Evolutionary conservation across 2,329 filamentous ascomycete species (phyloP).

Genomic region (Alternaria solani): DNA sequence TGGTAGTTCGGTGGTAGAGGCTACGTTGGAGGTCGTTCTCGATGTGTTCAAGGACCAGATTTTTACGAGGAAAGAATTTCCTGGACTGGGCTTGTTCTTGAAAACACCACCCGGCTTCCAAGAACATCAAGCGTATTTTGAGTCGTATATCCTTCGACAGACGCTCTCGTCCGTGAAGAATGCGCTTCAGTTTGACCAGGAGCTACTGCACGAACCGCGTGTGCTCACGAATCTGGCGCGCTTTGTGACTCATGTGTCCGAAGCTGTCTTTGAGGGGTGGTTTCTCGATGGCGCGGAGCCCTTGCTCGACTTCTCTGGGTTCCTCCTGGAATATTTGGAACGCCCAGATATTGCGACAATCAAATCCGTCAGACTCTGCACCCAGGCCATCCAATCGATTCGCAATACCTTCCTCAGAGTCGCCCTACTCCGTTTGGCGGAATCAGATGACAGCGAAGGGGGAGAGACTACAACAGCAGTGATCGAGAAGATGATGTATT

Average conservation of each 20-base stretch:
- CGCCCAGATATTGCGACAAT: slow-evolving; percentile 79
- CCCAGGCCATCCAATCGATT: slow-evolving; percentile 79
- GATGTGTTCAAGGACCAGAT: slow-evolving; percentile 87
- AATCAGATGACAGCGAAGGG: slow-evolving; percentile 73
- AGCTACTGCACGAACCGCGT: slow-evolving; percentile 78
- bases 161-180: slow-evolving; percentile 75
- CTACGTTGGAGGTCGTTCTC: slow-evolving; percentile 78
- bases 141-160: slow-evolving; percentile 84
- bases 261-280: slow-evolving; percentile 95
- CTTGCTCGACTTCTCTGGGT: slow-evolving; percentile 85
- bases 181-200: slow-evolving; percentile 74
- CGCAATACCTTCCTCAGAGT: slow-evolving; percentile 80
- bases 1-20: slow-evolving; percentile 76
- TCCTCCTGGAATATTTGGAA: slow-evolving; percentile 86
- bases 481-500: slow-evolving; percentile 88
- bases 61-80: slow-evolving; percentile 86
- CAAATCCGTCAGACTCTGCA: slow-evolving; percentile 92
- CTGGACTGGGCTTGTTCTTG: slow-evolving; percentile 82
- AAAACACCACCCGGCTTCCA: slow-evolving; percentile 92
- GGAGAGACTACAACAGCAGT: slow-evolving; percentile 73
- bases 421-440: slow-evolving; percentile 81
- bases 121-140: slow-evolving; percentile 94
- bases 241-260: slow-evolving; percentile 80
- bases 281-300: slow-evolving; percentile 87
- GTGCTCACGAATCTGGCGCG: slow-evolving; percentile 87